Evolutionary conservation across 805 yeast species (phyloP), one percentile per base, ranked within the genome.

Genomic region (Debaryomyces hansenii): DNA sequence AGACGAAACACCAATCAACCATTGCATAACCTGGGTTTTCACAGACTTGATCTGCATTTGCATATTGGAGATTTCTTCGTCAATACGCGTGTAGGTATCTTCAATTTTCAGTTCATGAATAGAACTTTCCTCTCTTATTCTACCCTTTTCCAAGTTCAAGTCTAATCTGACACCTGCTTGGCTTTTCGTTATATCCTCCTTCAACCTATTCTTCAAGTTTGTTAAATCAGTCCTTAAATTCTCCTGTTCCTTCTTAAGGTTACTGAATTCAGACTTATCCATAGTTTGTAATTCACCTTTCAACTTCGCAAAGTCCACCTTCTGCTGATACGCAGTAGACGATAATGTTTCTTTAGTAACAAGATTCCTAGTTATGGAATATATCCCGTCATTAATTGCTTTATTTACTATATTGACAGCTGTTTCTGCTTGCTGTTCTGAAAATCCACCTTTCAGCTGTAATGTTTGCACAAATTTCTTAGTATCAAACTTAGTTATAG

Each of bases 1-100:
- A 1, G 98, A 91, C 62, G 96, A 88, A 15, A 94, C 97, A 75
- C 98, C 98, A 57, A 94, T 90, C 52, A 94, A 78, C 99, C 99
- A 94, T 69, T 94, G 99, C 84, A 90, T 82, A 41, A 94, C 97
- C 64, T 94, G 97, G 1, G 96, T 89, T 70, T 94, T 94, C 28
- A 92, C 96, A 37, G 89, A 83, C 60, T 94, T 96, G 54, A 94
- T 90, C 67, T 92, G 97, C 76, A 91, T 88, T 66, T 88, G 91
- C 82, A 94, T 88, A 62, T 94, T 92, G 34, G 92, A 85, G 21
- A 94, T 85, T 59, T 94, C 99, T 66, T 94, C 96, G 63, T 94
- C 97, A 45, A 94, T 91, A 52, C 96, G 77, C 4, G 97, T 89
- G 61, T 90, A 95, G 3, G 96, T 90, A 60, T 94, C 99, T 64